phyloP scores from a whole-genome alignment of 2,329 filamentous ascomycete species.

The Chaetothyriales sp. region DNA sequence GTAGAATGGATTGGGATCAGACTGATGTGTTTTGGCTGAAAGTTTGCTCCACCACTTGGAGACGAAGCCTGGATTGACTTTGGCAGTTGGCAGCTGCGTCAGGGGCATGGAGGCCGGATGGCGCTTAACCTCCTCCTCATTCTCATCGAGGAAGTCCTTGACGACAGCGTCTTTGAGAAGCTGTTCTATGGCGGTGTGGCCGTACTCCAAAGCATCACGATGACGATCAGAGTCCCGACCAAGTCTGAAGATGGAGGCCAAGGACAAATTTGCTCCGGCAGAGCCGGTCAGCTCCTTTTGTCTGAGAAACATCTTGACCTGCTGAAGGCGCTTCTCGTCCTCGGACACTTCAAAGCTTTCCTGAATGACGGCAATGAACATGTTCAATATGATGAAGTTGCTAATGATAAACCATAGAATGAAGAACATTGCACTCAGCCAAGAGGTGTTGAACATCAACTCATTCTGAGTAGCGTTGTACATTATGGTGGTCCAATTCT shows the following conservation, averaged over 20 bases:
- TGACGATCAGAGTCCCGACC: constrained; percentile 47
- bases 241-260: constrained; percentile 57
- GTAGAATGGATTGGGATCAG: constrained; percentile 91
- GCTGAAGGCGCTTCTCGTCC: constrained; percentile 91
- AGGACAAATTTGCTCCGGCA: constrained; percentile 55
- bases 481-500: constrained; percentile 84
- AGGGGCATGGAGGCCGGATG: constrained; percentile 19
- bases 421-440: constrained; percentile 84
- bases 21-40: constrained; percentile 42
- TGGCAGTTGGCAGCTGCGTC: constrained; percentile 24
- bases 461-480: constrained; percentile 68
- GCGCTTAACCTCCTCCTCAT: constrained; percentile 21
- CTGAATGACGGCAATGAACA: constrained; percentile 99
- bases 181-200: constrained; percentile 87
- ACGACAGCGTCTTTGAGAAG: constrained; percentile 92
- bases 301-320: constrained; percentile 88
- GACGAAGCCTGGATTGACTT: constrained; percentile 44
- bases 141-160: constrained; percentile 79
- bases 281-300: constrained; percentile 66
- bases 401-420: constrained; percentile 92
- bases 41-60: constrained; percentile 50
- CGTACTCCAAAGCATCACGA: constrained; percentile 80
- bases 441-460: constrained; percentile 54
- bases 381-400: constrained; percentile 93
- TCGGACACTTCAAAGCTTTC: constrained; percentile 98